phyloP scores from a whole-genome alignment of 1,284 basidiomycete genomes.

The Puccinia brachypodii region DNA sequence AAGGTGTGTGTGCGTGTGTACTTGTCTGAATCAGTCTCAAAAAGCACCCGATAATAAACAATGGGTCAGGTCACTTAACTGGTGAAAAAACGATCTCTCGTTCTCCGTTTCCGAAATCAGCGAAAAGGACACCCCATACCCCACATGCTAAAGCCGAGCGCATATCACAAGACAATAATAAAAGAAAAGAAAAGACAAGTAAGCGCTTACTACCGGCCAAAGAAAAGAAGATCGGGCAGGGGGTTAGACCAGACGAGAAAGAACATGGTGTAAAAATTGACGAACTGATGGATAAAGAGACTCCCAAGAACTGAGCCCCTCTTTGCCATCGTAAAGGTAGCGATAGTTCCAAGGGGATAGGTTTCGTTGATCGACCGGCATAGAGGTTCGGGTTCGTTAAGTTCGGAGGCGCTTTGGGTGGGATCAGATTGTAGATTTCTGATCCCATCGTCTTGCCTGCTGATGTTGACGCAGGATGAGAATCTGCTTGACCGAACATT shows the following conservation, averaged over 20 bases:
- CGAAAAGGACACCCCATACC: conserved; percentile 43
- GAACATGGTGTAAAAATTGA: neutral
- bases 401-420: conserved; percentile 16
- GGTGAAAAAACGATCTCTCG: conserved; percentile 44
- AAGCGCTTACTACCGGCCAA: too few species aligned
- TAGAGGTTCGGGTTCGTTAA: conserved; percentile 36
- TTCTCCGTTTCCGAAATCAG: conserved; percentile 44
- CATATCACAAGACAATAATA: neutral
- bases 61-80: conserved; percentile 16
- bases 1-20: too few species aligned
- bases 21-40: neutral
- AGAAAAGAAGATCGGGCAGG: too few species aligned
- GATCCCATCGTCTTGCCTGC: neutral
- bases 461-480: neutral
- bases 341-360: conserved; percentile 29
- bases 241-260: neutral
- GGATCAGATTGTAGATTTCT: conserved; percentile 13
- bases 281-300: conserved; percentile 30
- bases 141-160: conserved; percentile 11
- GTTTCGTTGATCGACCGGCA: conserved; percentile 36
- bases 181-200: neutral
- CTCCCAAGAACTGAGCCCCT: conserved; percentile 39
- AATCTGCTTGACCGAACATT: too few species aligned
- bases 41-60: neutral
- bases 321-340: conserved; percentile 43